phyloP scores from a whole-genome alignment of 2,329 filamentous ascomycete genomes.

The Alternaria novae-zelandiae region DNA sequence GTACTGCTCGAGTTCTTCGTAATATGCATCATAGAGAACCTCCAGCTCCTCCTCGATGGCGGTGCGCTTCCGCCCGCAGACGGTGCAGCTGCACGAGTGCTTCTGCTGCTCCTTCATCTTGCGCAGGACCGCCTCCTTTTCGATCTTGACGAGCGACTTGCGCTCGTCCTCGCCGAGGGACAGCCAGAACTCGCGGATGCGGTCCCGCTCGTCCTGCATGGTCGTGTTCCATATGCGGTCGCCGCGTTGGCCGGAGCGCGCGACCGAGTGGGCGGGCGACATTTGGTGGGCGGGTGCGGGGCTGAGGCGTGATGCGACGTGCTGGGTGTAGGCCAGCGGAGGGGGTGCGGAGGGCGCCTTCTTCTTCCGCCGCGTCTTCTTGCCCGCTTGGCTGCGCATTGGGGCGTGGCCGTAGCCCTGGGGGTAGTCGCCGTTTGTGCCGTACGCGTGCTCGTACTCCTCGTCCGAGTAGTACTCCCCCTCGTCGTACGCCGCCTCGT shows the following conservation, averaged over 20 bases:
- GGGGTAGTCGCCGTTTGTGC: constrained; percentile 41
- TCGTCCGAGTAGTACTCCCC: constrained; percentile 53
- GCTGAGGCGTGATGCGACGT: constrained; percentile 41
- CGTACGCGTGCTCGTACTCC: constrained; percentile 43
- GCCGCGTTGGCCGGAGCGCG: constrained; percentile 59
- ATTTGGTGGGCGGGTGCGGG: constrained; percentile 48
- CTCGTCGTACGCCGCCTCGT: constrained; percentile 47
- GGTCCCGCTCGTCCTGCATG: constrained; percentile 90
- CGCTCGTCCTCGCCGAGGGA: constrained; percentile 92
- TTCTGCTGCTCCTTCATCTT: constrained; percentile 99
- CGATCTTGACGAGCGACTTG: constrained; percentile 93
- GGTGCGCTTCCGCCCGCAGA: constrained; percentile 93
- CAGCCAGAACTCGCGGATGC: constrained; percentile 98
- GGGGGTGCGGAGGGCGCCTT: constrained; percentile 52
- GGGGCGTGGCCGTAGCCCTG: constrained; percentile 32
- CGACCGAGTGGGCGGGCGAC: constrained; percentile 51
- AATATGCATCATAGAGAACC: constrained; percentile 97
- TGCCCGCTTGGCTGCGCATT: constrained; percentile 26
- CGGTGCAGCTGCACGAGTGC: constrained; percentile 96
- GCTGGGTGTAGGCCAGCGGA: constrained; percentile 39
- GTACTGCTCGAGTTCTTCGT: constrained; percentile 96
- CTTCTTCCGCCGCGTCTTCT: constrained; percentile 74
- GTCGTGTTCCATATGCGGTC: constrained; percentile 98
- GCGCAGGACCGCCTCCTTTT: constrained; percentile 95
- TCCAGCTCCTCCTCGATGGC: constrained; percentile 98